These are phyloP conservation scores for Canariomyces notabilis DNA, from an alignment of 2,329 filamentous ascomycete species.

Conservation along the genomic window DNA sequence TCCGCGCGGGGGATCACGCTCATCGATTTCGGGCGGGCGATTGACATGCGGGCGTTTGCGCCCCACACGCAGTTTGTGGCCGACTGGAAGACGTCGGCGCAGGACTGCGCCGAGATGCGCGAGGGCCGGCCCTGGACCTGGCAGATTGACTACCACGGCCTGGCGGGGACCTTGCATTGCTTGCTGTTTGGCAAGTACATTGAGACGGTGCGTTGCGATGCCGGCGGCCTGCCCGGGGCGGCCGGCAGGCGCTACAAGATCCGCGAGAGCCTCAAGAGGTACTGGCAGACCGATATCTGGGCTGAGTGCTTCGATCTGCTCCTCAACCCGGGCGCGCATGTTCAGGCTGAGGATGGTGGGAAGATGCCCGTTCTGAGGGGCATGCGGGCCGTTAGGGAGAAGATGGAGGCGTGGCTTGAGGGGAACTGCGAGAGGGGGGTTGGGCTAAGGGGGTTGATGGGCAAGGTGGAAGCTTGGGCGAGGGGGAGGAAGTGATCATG, in stretches of 20 bases:
- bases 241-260: conserved; percentile 68
- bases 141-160: conserved; percentile 92
- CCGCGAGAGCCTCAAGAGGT: conserved; percentile 79
- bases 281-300: conserved; percentile 97
- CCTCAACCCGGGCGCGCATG: conserved; percentile 70
- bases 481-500: conserved; percentile 30
- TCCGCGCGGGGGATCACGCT: conserved; percentile 70
- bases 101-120: conserved; percentile 93
- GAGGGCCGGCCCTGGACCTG: conserved; percentile 94
- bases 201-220: conserved; percentile 61
- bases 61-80: conserved; percentile 81
- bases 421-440: conserved; percentile 76
- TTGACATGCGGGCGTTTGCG: conserved; percentile 84
- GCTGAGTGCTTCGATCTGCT: conserved; percentile 73
- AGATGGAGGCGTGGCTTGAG: conserved; percentile 81
- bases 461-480: conserved; percentile 53
- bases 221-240: conserved; percentile 48
- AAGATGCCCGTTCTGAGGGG: conserved; percentile 68
- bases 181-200: conserved; percentile 95
- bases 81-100: conserved; percentile 84
- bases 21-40: conserved; percentile 91
- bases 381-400: conserved; percentile 63
- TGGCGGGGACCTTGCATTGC: conserved; percentile 81
- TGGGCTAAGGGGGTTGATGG: conserved; percentile 64
- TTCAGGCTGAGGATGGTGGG: conserved; percentile 59